Evolutionary conservation across 306 rosid genomes (phyloP), one percentile per base, ranked within the genome.

Genomic region (Acmispon strigosus): DNA sequence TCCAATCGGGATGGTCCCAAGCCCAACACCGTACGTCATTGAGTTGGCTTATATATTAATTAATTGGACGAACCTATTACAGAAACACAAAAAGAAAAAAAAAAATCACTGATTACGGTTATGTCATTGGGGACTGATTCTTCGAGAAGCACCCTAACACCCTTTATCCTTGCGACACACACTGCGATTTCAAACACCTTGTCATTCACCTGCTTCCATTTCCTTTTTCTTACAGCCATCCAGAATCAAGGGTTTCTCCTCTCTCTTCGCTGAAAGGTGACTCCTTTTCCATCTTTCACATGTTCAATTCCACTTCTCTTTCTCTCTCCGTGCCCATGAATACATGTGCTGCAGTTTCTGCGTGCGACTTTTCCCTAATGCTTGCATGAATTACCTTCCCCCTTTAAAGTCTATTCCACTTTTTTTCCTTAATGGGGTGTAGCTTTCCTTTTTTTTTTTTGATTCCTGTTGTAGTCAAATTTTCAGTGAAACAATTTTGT

Each of bases 231-330:
- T 36, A 64, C 69, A 70, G n/a, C 32, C n/a, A n/a, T 1, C 10
- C 18, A 2, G 16, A 32, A 1, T 47, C 48, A 32, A 44, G 65
- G 52, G 22, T 53, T 18, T 76, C 79, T 66, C 5, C 44, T 10
- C 60, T 10, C 51, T 52, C 63, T 57, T 50, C 66, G 54, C 49
- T 5, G 0, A 52, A 83, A 80, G 73, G 77, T 55, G 12, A 39
- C 48, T 44, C 41, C 59, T 52, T 76, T 66, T 57, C 7, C 44
- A 37, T 59, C 41, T 32, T 54, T 61, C 37, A 41, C 49, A 9
- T 11, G 0, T 72, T 6, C 12, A 69, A 22, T 22, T 22, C 27
- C 27, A 22, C 3, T 22, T n/a, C n/a, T n/a, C n/a, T n/a, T 22
- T 22, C 24, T 22, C 24, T 22, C 24, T 22, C 24, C 24, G 3